phyloP scores from a whole-genome alignment of 2,329 filamentous ascomycete species.

The Microdochium trichocladiopsis region DNA sequence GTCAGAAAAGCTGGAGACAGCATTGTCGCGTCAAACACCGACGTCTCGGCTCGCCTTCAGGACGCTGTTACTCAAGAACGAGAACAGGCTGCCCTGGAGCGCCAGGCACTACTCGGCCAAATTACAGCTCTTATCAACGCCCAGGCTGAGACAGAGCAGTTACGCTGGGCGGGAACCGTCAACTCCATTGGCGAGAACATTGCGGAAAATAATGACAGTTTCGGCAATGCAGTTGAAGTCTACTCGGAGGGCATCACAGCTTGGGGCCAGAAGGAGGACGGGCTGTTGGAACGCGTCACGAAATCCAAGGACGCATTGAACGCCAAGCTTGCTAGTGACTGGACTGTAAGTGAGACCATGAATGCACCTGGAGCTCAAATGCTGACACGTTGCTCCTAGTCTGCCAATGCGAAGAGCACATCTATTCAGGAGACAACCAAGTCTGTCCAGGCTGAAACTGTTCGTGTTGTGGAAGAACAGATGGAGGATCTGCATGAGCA shows the following conservation, averaged over 20 bases:
- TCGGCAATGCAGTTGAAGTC: constrained; percentile 57
- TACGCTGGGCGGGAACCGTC: constrained; percentile 59
- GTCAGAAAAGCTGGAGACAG: constrained; percentile 63
- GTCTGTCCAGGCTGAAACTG: constrained; percentile 83
- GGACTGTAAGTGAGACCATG: constrained; percentile 60
- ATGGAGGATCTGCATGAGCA: constrained; percentile 81
- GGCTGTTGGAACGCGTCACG: constrained; percentile 63
- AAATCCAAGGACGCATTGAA: constrained; percentile 73
- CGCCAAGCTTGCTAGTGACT: constrained; percentile 77
- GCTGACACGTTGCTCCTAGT: constrained; percentile 34
- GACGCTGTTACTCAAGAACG: constrained; percentile 71
- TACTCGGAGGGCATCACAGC: constrained; percentile 67
- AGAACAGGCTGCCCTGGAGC: constrained; percentile 63
- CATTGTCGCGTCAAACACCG: constrained; percentile 61
- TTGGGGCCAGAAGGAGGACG: constrained; percentile 65
- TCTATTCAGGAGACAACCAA: constrained; percentile 78
- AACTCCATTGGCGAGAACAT: constrained; percentile 58
- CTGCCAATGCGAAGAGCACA: constrained; percentile 71
- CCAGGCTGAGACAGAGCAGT: constrained; percentile 67
- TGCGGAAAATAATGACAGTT: constrained; percentile 50
- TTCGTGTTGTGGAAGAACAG: constrained; percentile 84
- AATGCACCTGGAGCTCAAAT: constrained; percentile 8
- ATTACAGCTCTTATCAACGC: constrained; percentile 71
- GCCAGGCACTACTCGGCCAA: constrained; percentile 65
- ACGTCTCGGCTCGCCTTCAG: constrained; percentile 59